phyloP scores from a whole-genome alignment of 2,329 filamentous ascomycete genomes.

The Talaromyces sp. region DNA sequence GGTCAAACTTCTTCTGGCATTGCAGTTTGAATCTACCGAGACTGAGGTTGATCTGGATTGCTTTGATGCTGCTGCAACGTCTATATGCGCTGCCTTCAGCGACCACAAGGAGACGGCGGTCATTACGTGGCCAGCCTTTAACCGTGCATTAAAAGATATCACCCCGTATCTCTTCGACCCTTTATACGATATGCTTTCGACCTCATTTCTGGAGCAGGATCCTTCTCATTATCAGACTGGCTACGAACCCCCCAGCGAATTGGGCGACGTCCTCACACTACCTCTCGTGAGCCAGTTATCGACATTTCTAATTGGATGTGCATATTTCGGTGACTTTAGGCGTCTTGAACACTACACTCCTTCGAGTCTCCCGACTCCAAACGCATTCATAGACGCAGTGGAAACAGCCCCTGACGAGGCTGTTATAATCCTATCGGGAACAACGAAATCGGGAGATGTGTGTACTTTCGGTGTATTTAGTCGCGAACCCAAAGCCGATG shows the following conservation, averaged over 20 bases:
- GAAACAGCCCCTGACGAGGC: neutral
- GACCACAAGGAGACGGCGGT: neutral
- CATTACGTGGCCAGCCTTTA: slow-evolving; percentile 5
- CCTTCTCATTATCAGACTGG: neutral
- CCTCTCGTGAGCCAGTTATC: neutral
- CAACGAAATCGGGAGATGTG: neutral
- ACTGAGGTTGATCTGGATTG: neutral
- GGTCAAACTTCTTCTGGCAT: neutral
- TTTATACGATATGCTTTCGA: neutral
- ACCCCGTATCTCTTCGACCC: slow-evolving; percentile 5
- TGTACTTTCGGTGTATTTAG: slow-evolving; percentile 2
- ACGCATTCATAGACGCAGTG: neutral
- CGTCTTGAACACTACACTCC: neutral
- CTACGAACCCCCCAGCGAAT: neutral
- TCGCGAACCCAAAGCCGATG: neutral
- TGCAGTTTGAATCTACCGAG: neutral
- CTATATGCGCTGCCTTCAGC: neutral
- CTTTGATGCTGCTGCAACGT: neutral
- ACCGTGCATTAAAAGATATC: neutral
- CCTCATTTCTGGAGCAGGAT: neutral
- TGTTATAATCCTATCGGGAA: slow-evolving; percentile 4
- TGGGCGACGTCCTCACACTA: neutral
- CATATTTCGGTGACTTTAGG: neutral
- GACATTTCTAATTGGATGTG: neutral
- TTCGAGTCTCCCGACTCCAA: neutral